These are phyloP conservation scores for Penicillium soppii DNA, from an alignment of 495 filamentous ascomycete genomes.

Conservation along the genomic window DNA sequence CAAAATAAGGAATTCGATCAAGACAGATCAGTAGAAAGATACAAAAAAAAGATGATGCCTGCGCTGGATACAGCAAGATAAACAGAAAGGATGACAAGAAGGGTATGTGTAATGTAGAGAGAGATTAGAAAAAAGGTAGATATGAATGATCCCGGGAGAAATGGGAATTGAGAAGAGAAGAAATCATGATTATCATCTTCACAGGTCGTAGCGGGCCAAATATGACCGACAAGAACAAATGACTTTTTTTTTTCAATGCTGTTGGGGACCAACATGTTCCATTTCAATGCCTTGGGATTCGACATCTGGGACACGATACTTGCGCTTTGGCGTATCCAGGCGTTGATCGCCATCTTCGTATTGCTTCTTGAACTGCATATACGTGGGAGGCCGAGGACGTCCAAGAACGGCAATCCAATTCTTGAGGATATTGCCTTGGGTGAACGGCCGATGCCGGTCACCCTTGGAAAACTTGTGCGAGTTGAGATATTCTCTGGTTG, in stretches of 20 bases:
- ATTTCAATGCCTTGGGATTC: constrained; percentile 61
- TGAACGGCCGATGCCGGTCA: constrained; percentile 89
- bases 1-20: constrained; percentile 2
- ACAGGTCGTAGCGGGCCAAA: constrained; percentile 18
- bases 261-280: constrained; percentile 47
- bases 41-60: neutral
- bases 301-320: constrained; percentile 49
- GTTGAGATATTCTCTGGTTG: constrained; percentile 93
- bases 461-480: constrained; percentile 90
- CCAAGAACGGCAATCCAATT: constrained; percentile 83
- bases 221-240: constrained; percentile 5
- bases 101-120: constrained; percentile 14
- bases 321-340: constrained; percentile 62
- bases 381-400: constrained; percentile 83
- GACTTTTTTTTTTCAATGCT: constrained; percentile 8
- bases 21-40: constrained; percentile 2
- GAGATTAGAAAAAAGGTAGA: constrained; percentile 20
- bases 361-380: constrained; percentile 77
- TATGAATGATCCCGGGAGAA: constrained; percentile 8
- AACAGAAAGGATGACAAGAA: constrained; percentile 10
- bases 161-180: constrained; percentile 5
- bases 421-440: constrained; percentile 68
- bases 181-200: constrained; percentile 20
- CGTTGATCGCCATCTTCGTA: constrained; percentile 85
- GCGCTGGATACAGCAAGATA: neutral